Evolutionary conservation across 208 protist genomes (phyloP), one percentile per base, ranked within the genome.

Genomic region (Acanthamoeba comandoni): DNA sequence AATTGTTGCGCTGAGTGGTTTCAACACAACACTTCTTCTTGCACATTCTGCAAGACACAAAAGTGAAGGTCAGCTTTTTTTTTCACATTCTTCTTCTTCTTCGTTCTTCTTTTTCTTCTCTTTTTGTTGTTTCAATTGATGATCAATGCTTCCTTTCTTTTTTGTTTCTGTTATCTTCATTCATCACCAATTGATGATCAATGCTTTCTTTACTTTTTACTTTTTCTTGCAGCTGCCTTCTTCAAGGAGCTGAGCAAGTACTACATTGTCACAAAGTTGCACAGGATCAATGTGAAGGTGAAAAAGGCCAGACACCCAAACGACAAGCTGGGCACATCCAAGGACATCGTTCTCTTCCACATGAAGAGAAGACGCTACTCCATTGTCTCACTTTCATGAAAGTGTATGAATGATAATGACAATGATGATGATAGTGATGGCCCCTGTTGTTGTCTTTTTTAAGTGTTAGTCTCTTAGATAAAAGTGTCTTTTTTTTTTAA

Each of bases 291-390:
- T 5, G 17, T 15, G 55, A 19, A 60, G 11, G 62, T 9, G 62
- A 35, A 53, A 52, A n/a, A 79, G 22, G 57, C 51, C 48, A 11
- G 31, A 17, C 26, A 48, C 9, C 48, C 51, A 35, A 22, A 19
- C 67, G 22, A 39, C 67, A 43, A 49, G 5, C 70, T 79, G 9
- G 31, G 35, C 2, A 35, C 51, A 22, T 58, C 70, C 19, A 79
- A 31, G 35, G 70, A 79, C 43, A 79, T 79, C 70, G 70, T 79
- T 49, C 51, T 79, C 35, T 79, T 79, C 70, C 51, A 79, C 70
- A 79, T 79, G 70, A 79, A 53, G 70, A 15, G 70, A n/a, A 79
- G 57, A 49, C 70, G 70, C 43, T 79, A 79, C 70, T 79, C 70
- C 0, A 49, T 79, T 26, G 70, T 79, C 0, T 79, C 70, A 9